These are phyloP conservation scores for Ophidiomyces ophidiicola DNA, from an alignment of 2,329 filamentous ascomycete genomes.

Conservation along the genomic window DNA sequence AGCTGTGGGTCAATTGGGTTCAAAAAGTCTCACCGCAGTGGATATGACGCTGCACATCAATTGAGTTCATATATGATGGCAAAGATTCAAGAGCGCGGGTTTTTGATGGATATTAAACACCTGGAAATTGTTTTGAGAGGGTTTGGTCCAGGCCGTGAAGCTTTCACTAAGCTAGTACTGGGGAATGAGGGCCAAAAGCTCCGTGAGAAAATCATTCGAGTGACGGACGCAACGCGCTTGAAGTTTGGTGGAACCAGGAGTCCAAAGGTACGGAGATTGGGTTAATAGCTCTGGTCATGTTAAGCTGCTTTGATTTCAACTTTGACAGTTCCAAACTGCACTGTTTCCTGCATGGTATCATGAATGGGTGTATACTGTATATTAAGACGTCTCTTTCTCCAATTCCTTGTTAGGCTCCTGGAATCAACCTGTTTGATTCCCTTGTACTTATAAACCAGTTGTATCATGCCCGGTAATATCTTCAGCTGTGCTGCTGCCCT, in stretches of 20 bases:
- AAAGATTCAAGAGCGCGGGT: conserved; percentile 69
- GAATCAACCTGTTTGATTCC: too few species aligned
- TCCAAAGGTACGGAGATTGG: conserved; percentile 68
- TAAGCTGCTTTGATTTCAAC: conserved; percentile 7
- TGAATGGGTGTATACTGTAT: too few species aligned
- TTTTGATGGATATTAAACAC: conserved; percentile 60
- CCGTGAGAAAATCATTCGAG: conserved; percentile 60
- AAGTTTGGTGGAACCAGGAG: conserved; percentile 95
- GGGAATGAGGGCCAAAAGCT: conserved; percentile 70
- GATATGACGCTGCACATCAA: conserved; percentile 88
- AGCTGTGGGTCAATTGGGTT: conserved; percentile 87
- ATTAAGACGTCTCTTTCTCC: too few species aligned
- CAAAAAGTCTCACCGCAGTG: conserved; percentile 62
- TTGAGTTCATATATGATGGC: conserved; percentile 71
- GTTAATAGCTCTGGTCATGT: conserved; percentile 29
- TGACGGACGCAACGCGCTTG: conserved; percentile 75
- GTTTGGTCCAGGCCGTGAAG: conserved; percentile 78
- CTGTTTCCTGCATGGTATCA: conserved; percentile 2
- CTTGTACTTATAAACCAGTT: too few species aligned
- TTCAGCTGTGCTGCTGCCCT: not conserved
- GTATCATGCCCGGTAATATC: too few species aligned
- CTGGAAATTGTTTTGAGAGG: conserved; percentile 74
- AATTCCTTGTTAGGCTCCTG: too few species aligned
- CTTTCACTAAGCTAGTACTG: conserved; percentile 76
- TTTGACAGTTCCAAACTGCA: too few species aligned